These are phyloP conservation scores for Camelina neglecta DNA, from an alignment of 345 rosid species.

Conservation along the genomic window DNA sequence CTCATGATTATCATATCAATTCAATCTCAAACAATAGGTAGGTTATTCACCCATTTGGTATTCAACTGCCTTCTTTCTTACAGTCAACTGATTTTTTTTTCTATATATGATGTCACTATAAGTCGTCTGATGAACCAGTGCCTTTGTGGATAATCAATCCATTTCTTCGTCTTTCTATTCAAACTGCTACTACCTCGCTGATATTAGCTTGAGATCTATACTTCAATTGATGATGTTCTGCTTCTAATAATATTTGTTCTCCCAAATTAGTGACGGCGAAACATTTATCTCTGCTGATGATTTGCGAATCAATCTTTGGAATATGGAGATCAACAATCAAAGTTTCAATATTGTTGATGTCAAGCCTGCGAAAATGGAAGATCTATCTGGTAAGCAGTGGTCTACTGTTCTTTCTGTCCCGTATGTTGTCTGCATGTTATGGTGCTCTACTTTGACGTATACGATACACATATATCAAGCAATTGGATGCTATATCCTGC, in stretches of 20 bases:
- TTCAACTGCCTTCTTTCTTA: slow-evolving; percentile 1
- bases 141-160: background rate
- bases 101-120: background rate
- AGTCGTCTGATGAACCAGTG: background rate
- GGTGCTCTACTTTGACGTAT: background rate
- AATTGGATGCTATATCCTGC: background rate
- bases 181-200: background rate
- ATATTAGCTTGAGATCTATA: slow-evolving; percentile 7
- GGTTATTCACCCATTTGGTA: background rate
- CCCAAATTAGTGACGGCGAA: slow-evolving; percentile 73
- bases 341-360: slow-evolving; percentile 98
- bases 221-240: slow-evolving; percentile 21
- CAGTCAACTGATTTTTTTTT: background rate
- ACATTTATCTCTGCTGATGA: slow-evolving; percentile 98
- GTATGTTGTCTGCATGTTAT: slow-evolving; percentile 16
- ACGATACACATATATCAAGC: background rate
- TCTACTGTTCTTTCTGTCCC: slow-evolving; percentile 12
- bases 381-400: slow-evolving; percentile 74
- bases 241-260: background rate
- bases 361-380: slow-evolving; percentile 99
- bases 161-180: background rate
- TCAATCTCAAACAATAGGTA: slow-evolving; percentile 97
- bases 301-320: slow-evolving; percentile 97
- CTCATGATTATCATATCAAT: slow-evolving; percentile 99
- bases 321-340: slow-evolving; percentile 92